Base-by-base conservation (phyloP, 257 asterid genomes). In the Jacaranda mimosifolia region DNA sequence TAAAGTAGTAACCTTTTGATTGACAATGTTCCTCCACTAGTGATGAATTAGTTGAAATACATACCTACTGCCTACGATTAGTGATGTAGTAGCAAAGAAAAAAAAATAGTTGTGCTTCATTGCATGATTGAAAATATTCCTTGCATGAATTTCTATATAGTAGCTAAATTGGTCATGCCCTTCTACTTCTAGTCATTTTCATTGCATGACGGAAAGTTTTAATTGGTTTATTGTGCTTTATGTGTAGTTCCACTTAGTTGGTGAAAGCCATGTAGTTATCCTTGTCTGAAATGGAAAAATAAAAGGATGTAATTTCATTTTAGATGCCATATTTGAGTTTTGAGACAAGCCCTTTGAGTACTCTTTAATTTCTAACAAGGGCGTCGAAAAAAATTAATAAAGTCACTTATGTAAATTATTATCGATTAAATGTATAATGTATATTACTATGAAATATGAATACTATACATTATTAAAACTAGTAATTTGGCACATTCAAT, bases 41-140 rank as follows among this genome's bases (percentile, higher is more conserved):
- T 10, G 17, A 42, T 17, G 49, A 7, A 67, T 42, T 67, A 67
- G 70, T 42, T 40, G 55, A 57, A 9, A 19, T 1, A 26, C 32
- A 26, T 26, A 26, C 32, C 32, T 26, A 26, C 32, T 26, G 32
- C 32, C 32, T 26, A 26, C 32, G 32, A 2, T 26, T 26, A 67
- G 43, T 67, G 57, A 43, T 67, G 72, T 18, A 19, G 32, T n/a
- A 46, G 72, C 72, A 43, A 67, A 42, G 53, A 65, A 9, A 42
- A 58, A 58, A 0, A 17, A 4, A 3, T 69, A 1, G 62, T 69
- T 21, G 74, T 21, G 74, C 74, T 46, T 58, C 43, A 13, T 48
- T 21, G 38, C 0, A 39, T 26, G 32, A 26, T 26, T 26, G 32
- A 26, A 26, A 26, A 26, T 26, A 26, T 26, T 26, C n/a, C n/a